A percentile compares a stretch with the other conserved stretches of the same genome.
Conservation (phyloP, 352 stramenopile species). For the Phytopythium litorale region DNA sequence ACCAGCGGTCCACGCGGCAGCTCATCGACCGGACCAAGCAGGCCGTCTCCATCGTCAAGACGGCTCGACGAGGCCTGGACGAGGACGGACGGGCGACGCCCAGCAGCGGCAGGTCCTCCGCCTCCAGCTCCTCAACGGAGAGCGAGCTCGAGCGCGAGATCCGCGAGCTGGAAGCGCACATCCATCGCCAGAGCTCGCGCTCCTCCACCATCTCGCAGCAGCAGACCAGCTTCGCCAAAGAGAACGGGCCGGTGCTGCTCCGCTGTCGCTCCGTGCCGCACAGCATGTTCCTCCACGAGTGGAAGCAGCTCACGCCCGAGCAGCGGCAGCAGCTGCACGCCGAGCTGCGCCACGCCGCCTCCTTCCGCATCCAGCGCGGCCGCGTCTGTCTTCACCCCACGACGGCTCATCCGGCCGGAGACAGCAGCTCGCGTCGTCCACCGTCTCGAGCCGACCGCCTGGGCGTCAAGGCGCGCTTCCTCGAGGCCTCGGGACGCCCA, state of each 20-base stretch:
- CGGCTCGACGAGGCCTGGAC: conserved; percentile 2
- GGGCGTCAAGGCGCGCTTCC: conserved; percentile 39
- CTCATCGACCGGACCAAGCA: conserved; percentile 28
- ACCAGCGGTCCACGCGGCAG: conserved; percentile 17
- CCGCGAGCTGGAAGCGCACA: conserved; percentile 13
- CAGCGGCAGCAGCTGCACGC: conserved; percentile 22
- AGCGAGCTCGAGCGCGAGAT: conserved; percentile 15
- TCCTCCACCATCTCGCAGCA: neutral
- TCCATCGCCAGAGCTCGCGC: conserved; percentile 6
- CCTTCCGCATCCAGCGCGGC: conserved; percentile 29
- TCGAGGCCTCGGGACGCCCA: conserved; percentile 24
- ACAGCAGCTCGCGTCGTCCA: neutral
- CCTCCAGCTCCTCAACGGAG: conserved; percentile 11
- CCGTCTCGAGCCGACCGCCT: conserved; percentile 32
- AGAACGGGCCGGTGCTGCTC: conserved; percentile 14
- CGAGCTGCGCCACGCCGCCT: conserved; percentile 24
- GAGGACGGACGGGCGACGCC: neutral
- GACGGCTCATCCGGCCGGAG: neutral
- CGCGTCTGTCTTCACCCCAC: conserved; percentile 12
- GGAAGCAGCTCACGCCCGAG: conserved; percentile 19
- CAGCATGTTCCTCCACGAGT: conserved; percentile 22
- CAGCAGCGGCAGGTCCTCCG: neutral
- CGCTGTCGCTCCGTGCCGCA: conserved; percentile 31
- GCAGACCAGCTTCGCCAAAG: neutral
- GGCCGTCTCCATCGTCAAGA: conserved; percentile 25